Base-by-base conservation (phyloP, 805 yeast species). In the Saccharomyces kudriavzevii region DNA sequence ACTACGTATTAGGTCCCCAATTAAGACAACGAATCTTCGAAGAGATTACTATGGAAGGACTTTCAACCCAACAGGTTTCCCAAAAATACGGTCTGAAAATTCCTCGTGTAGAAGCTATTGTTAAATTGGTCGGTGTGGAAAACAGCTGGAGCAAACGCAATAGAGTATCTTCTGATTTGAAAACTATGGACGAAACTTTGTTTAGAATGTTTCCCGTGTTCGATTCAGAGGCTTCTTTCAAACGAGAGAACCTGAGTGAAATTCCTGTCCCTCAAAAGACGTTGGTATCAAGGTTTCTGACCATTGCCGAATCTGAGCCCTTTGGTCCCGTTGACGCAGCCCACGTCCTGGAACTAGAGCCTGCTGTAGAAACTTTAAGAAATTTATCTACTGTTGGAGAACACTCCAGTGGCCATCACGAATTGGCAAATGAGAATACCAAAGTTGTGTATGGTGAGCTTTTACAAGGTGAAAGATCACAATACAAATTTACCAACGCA, bases 241-340 rank as follows among this genome's bases (percentile, higher is more conserved):
- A 58, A 47, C 65, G 83, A 9, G 96, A 91, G 65, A 87, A 89
- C 67, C 76, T 90, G 66, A 87, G 96, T n/a, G 97, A 92, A 75
- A 88, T 91, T 75, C 97, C 97, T 31, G 83, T 87, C 50, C 96
- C 96, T 30, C 79, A 82, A 59, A 88, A 85, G 71, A 87, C 96
- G 2, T 75, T 85, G 58, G 83, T 82, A 58, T 89, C 95, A 58
- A 77, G 92, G 59, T 91, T 91, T 75, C 72, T 89, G 66, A 86
- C 96, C 11, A 84, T 92, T 68, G 92, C 96, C 9, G 99, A 92
- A 72, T 84, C 90, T 27, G 96, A 90, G 73, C 96, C 96, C 9
- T 91, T 92, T 68, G 97, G 97, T 5, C 96, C 97, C 4, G 78
- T 90, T 5, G 98, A 94, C 66, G 97, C 99, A 13, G 97, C 99